phyloP scores from a whole-genome alignment of 495 filamentous ascomycete species.

The Wilcoxina mikolae region DNA sequence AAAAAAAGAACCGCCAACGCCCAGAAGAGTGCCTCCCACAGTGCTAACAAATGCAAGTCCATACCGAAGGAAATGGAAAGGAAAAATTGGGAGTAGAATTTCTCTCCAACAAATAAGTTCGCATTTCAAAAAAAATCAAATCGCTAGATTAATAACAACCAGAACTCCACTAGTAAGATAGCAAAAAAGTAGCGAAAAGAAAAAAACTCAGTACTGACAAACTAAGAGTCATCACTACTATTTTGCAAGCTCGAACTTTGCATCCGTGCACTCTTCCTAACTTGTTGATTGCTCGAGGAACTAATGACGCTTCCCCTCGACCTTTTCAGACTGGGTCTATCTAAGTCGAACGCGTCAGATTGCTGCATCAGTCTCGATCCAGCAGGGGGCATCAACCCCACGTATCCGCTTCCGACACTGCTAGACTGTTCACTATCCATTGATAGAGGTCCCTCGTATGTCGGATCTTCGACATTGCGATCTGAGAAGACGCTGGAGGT shows the following conservation, averaged over 20 bases:
- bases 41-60: not conserved
- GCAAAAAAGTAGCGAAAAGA: too few species aligned
- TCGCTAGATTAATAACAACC: not conserved
- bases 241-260: not conserved
- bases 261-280: constrained; percentile 1
- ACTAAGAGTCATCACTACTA: not conserved
- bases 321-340: not conserved
- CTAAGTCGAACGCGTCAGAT: not conserved
- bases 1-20: not conserved
- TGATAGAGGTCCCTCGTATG: not conserved
- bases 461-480: not conserved
- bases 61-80: not conserved
- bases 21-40: not conserved
- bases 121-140: not conserved
- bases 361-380: not conserved
- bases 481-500: constrained; percentile 9
- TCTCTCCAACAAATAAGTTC: not conserved
- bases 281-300: not conserved
- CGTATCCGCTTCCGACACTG: not conserved
- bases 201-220: not conserved
- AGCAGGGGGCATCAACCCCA: not conserved
- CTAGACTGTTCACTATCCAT: constrained; percentile 3
- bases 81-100: not conserved
- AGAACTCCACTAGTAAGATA: too few species aligned
- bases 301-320: not conserved